Conservation (phyloP, 2,329 filamentous ascomycete genomes). For the Chalaropsis thielavioides region DNA sequence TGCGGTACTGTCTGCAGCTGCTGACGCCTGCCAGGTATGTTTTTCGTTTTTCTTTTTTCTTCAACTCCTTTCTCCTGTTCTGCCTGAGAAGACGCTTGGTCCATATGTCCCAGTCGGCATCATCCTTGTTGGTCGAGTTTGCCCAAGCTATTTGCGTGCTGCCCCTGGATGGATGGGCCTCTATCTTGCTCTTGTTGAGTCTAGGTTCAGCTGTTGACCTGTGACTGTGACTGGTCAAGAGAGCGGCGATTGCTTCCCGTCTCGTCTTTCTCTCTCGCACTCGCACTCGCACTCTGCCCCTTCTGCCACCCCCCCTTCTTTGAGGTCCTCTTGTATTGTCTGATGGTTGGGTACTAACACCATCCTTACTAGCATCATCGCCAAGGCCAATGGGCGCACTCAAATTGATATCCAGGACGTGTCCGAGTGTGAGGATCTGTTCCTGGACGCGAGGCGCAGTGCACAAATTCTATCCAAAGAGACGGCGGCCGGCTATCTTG, state of each 20-base stretch:
- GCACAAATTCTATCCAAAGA: slow-evolving; percentile 52
- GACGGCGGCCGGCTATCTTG: slow-evolving; percentile 50
- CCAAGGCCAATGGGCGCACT: slow-evolving; percentile 63
- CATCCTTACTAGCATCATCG: slow-evolving; percentile 53
- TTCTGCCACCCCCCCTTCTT: not conserved
- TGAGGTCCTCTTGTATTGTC: not conserved
- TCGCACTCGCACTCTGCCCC: not conserved
- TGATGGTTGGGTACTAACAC: slow-evolving; percentile 8
- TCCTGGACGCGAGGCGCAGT: slow-evolving; percentile 69
- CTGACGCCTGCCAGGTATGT: slow-evolving; percentile 65
- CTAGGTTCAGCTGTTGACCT: not conserved
- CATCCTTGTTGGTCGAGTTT: slow-evolving; percentile 2
- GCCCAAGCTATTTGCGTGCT: slow-evolving; percentile 1
- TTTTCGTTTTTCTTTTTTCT: slow-evolving; percentile 11
- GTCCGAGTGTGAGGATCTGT: slow-evolving; percentile 67
- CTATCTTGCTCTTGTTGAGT: not conserved
- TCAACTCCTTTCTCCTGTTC: slow-evolving; percentile 11
- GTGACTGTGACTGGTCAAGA: not conserved
- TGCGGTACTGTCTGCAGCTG: slow-evolving; percentile 87
- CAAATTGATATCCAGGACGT: slow-evolving; percentile 68
- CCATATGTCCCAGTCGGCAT: not conserved
- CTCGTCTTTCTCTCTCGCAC: not conserved
- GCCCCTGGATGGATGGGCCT: slow-evolving; percentile 5
- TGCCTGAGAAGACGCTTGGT: not conserved
- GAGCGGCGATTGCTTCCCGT: not conserved